These are phyloP conservation scores for Solanum appendiculatum DNA, from an alignment of 257 asterid species.

Conservation along the genomic window DNA sequence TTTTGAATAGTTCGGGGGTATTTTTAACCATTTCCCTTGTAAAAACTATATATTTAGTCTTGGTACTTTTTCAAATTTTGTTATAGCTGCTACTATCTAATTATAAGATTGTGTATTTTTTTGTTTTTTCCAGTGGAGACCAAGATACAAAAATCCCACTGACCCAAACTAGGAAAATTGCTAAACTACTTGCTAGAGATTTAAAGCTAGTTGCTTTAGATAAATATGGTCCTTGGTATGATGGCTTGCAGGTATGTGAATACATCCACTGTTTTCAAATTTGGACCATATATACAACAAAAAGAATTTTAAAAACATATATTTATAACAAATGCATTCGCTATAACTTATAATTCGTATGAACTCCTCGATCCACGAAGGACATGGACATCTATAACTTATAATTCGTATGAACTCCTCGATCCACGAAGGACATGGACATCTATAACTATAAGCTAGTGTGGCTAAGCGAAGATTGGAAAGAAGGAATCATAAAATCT, in stretches of 20 bases:
- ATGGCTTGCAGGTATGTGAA: conserved; percentile 16
- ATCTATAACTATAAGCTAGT: background rate
- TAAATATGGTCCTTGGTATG: conserved; percentile 21
- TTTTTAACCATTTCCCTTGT: background rate
- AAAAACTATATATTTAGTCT: background rate
- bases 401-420: too few relatives aligned
- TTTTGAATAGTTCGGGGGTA: background rate
- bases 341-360: background rate
- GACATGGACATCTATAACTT: background rate
- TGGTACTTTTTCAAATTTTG: background rate
- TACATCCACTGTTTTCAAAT: background rate
- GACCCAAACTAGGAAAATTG: conserved; percentile 11
- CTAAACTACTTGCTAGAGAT: conserved; percentile 5
- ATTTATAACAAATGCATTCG: background rate
- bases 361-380: background rate
- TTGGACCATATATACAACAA: background rate
- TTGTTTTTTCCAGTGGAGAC: conserved; percentile 8
- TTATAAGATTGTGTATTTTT: background rate
- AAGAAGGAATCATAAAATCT: too few relatives aligned
- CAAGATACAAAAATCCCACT: conserved; percentile 20
- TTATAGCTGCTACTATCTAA: background rate
- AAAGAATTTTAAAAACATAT: background rate
- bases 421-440: background rate
- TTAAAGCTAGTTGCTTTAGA: conserved; percentile 1
- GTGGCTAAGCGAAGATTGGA: background rate